Evolutionary conservation across 805 yeast species (phyloP), one percentile per base, ranked within the genome.

Genomic region (Ogataea chonburiensis): DNA sequence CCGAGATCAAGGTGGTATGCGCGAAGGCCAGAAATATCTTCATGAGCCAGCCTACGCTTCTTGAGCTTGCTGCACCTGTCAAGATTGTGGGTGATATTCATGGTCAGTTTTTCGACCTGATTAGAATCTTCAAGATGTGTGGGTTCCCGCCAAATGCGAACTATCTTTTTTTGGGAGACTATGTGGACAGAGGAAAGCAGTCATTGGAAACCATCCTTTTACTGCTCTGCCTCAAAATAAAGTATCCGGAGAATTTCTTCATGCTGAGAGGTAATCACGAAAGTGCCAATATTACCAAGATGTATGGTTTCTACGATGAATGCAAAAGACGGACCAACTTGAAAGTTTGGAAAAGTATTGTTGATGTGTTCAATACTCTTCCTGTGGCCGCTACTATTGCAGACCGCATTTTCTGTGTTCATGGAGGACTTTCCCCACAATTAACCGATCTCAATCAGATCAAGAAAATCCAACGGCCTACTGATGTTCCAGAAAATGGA

Each of bases 71-170:
- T 2, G 82, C 93, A 0, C 89, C 93, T 0, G 91, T 84, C 3
- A 85, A 85, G 56, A 75, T 85, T 40, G 91, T 84, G 5, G 93
- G 93, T 27, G 88, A 86, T 61, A 81, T 85, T 37, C 93, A 85
- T 60, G 94, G 81, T 3, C 81, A 75, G 47, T 75, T 69, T 48
- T 60, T 64, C 45, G 81, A 75, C 53, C 63, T 75, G 45, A 54
- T 74, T 24, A 56, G 81, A 35, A 73, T 75, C 23, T 74, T 75
- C 56, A 71, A 73, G 50, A 59, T 68, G n/a, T 73, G 79, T 53
- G 81, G 81, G 0, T 75, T 70, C 42, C 81, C 81, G 2, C 81
- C 81, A 9, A 60, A 66, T 46, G 59, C 79, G 3, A 75, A 75
- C 51, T 75, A 74, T 50, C 58, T 75, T 42, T 75, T 75, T 37